Conservation (phyloP, 371 early-diverging fungal genomes). For the Rhizopus microsporus region DNA sequence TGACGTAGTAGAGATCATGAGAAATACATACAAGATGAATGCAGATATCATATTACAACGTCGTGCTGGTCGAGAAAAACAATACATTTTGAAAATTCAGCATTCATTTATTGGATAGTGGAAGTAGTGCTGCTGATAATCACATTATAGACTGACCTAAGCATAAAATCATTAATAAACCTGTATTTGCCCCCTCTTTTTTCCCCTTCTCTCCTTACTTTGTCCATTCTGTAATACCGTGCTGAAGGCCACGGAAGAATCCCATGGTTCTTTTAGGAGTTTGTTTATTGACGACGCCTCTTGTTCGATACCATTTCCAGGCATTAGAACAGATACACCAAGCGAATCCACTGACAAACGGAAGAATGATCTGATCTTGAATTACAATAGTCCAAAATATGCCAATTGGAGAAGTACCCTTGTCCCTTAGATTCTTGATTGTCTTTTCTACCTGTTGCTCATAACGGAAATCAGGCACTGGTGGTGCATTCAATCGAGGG, state of each 20-base stretch:
- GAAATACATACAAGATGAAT: conserved; percentile 38
- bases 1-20: conserved; percentile 71
- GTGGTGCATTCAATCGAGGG: conserved; percentile 25
- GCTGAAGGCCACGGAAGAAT: conserved; percentile 30
- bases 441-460: conserved; percentile 43
- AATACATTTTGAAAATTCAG: conserved; percentile 56
- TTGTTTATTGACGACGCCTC: conserved; percentile 19
- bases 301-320: conserved; percentile 47
- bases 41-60: conserved; percentile 50
- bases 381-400: conserved; percentile 43
- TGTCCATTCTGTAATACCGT: conserved; percentile 33
- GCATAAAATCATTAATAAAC: not conserved
- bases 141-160: not conserved
- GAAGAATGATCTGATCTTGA: conserved; percentile 47
- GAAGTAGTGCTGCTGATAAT: not conserved
- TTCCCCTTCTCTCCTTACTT: conserved; percentile 29
- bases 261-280: conserved; percentile 15
- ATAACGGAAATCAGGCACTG: conserved; percentile 52
- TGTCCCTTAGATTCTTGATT: conserved; percentile 28
- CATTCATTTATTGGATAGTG: conserved; percentile 12
- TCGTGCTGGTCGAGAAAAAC: conserved; percentile 61
- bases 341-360: conserved; percentile 45
- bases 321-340: conserved; percentile 40
- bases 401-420: conserved; percentile 26
- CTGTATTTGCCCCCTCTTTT: not conserved